Evolutionary conservation across 1,284 basidiomycete species (phyloP), one percentile per base, ranked within the genome.

Genomic region (Paramarasmius palmivorus): DNA sequence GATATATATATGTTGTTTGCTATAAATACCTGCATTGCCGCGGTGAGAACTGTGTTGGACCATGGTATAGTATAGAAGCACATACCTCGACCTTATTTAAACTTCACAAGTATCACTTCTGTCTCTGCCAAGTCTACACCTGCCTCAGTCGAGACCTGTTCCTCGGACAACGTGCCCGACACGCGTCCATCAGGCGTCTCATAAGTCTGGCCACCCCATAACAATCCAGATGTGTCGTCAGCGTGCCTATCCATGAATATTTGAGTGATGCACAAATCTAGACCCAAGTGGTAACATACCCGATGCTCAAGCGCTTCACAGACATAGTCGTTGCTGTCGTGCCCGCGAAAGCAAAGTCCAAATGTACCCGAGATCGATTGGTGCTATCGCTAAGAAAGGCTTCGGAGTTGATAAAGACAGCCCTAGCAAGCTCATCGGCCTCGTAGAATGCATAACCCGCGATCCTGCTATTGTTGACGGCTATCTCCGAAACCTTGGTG

Each of bases 361-460:
- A 61, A 59, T 81, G 77, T 7, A 74, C 70, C n/a, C 59, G 67
- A 4, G 62, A 64, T 15, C 82, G 72, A 3, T 65, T 62, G 0
- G 64, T 66, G 12, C 63, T 66, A 32, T 67, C 72, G 3, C 68
- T 61, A 34, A 83, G 68, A 63, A 76, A 86, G 14, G 83, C 78
- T 49, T 74, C 66, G 0, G 74, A 75, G 64, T 87, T 86, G 60
- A 88, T 76, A 50, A 90, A 73, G 0, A 86, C 68, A 3, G 78
- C 78, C 17, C 82, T 76, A 0, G 59, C 70, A 36, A 87, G 71
- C 5, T 32, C 55, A 6, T 65, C 68, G 19, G 64, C 54, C 58
- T 85, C 82, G 63, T 75, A 88, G 51, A 84, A 79, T 1, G 81
- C 85, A 62, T 88, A 88, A 34, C 82, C 86, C 4, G 84, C 70